A percentile compares a stretch with the other conserved stretches of the same genome.
Evolutionary conservation across 371 early-diverging fungal genomes (phyloP).

Genomic region (Apophysomyces ossiformis): DNA sequence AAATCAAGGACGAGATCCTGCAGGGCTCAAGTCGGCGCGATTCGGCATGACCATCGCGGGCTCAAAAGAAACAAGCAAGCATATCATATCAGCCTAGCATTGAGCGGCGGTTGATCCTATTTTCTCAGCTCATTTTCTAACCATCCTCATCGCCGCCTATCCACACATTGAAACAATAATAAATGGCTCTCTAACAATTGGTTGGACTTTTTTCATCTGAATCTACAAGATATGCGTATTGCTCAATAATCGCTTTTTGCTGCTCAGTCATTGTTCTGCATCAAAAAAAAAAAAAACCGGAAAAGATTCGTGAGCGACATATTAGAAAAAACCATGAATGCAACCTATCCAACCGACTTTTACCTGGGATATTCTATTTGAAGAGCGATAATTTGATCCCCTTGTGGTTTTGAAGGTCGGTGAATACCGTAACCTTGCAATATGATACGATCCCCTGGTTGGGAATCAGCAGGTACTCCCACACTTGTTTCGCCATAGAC

Average conservation of each 20-base stretch:
- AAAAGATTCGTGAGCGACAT: neutral
- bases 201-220: constrained; percentile 18
- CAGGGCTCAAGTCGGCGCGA: neutral
- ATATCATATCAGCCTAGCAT: no score
- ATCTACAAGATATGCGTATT: constrained; percentile 42
- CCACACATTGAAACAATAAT: neutral
- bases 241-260: constrained; percentile 42
- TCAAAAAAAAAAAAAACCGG: neutral
- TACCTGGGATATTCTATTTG: constrained; percentile 79
- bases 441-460: constrained; percentile 82
- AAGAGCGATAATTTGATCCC: constrained; percentile 88
- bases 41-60: neutral
- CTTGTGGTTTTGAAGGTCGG: constrained; percentile 56
- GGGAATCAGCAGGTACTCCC: constrained; percentile 81
- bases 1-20: neutral
- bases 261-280: constrained; percentile 30
- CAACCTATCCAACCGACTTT: neutral
- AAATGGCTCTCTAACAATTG: neutral
- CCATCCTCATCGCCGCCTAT: neutral
- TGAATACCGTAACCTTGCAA: constrained; percentile 79
- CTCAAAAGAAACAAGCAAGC: neutral
- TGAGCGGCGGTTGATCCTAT: no score
- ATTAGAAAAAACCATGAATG: neutral
- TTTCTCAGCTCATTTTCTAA: neutral
- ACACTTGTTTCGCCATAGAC: constrained; percentile 93